Evolutionary conservation across 371 early-diverging fungal genomes (phyloP), one percentile per base, ranked within the genome.

Genomic region (Mortierella sp.): DNA sequence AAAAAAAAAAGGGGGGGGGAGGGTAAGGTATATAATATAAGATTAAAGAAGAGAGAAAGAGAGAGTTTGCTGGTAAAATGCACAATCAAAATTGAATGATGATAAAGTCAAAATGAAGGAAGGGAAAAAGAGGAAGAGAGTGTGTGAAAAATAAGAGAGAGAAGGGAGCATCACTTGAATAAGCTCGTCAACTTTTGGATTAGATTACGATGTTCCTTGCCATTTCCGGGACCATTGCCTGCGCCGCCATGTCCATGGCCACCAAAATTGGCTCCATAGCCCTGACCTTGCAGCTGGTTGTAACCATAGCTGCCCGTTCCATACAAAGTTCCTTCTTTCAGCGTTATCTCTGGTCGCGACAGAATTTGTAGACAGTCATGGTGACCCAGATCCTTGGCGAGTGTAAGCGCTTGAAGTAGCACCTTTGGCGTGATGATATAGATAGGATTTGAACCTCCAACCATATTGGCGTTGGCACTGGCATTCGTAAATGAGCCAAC

Each of bases 401-500:
- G 53, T 0, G 75, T 76, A 62, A 81, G 48, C 3, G 81, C 81
- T 28, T 81, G 76, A 22, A 81, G 66, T 24, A 81, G 36, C 0
- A 81, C 70, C 70, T 81, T 81, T 53, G 81, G 81, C 0, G 81
- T 75, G 32, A 81, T 75, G 48, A 81, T 60, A 59, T 81, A 81
- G 60, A 74, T 65, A 10, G 80, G 75, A 47, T 74, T 80, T 33
- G 71, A 52, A 0, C 77, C 76, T 22, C 76, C 76, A 38, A 77
- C 70, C 80, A 80, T 80, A 45, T 80, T 80, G 52, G 80, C 68
- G 48, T 80, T 80, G 16, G 80, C 74, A n/a, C 80, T 80, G 2
- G 80, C 75, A 21, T 80, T 80, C 28, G 80, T 71, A 32, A 80
- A 80, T 5, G 80, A 74, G 1, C 78, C 74, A 15, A 73, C 59